Conservation (phyloP, 176 grass and related monocot species). For the Pontederia crassipes region DNA sequence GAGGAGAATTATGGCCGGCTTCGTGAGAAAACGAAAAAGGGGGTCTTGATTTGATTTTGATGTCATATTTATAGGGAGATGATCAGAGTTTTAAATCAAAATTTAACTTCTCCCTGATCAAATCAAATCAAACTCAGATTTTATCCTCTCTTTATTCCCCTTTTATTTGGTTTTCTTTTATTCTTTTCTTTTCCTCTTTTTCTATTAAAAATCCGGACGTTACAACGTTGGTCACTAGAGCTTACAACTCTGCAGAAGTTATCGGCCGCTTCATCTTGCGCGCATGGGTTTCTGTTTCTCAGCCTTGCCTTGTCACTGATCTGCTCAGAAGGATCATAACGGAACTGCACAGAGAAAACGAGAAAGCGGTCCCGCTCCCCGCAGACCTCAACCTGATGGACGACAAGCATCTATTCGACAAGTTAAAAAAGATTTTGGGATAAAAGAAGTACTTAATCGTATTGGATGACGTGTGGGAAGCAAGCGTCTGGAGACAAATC, state of each 20-base stretch:
- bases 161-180: no score
- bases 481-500: slow-evolving; percentile 17
- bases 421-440: slow-evolving; percentile 8
- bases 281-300: slow-evolving; percentile 28
- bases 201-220: no score
- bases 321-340: slow-evolving; percentile 25
- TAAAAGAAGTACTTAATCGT: slow-evolving; percentile 26
- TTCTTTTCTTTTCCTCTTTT: no score
- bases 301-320: slow-evolving; percentile 3
- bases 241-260: slow-evolving; percentile 24
- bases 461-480: slow-evolving; percentile 27
- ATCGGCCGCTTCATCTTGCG: slow-evolving; percentile 21
- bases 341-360: slow-evolving; percentile 9
- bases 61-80: no score
- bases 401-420: slow-evolving; percentile 11
- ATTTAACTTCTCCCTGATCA: no score
- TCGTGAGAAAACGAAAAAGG: no score
- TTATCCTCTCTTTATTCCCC: no score
- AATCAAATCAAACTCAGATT: no score
- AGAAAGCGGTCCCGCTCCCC: slow-evolving; percentile 24
- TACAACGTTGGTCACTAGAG: slow-evolving; percentile 26
- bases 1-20: no score
- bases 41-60: no score
- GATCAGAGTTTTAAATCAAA: no score
- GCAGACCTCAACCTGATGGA: slow-evolving; percentile 16